phyloP scores from a whole-genome alignment of 371 early-diverging fungal genomes.

The Mortierella sp. region DNA sequence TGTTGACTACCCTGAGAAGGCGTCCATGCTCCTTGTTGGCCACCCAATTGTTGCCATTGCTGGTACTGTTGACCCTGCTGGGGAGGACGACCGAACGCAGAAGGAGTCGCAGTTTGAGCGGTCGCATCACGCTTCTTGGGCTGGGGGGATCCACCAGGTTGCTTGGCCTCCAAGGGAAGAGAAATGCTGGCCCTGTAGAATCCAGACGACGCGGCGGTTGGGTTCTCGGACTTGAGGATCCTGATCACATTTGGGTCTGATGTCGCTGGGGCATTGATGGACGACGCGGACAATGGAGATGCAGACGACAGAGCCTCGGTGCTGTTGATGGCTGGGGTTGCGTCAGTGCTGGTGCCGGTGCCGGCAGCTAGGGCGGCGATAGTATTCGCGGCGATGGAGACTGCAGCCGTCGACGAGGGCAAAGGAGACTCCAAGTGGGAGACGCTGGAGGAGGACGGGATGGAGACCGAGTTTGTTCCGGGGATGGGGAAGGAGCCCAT shows the following conservation, averaged over 20 bases:
- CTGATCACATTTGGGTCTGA: background rate
- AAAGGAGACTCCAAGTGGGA: background rate
- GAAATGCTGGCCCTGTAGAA: background rate
- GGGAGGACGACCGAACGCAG: too few relatives aligned
- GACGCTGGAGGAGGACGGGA: background rate
- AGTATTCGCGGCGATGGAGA: background rate
- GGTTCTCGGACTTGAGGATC: background rate
- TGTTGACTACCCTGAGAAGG: background rate
- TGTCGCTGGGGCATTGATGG: background rate
- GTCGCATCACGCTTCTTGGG: background rate
- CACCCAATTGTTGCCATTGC: background rate
- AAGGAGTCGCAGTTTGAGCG: background rate
- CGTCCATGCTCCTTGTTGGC: background rate
- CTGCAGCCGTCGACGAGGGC: background rate
- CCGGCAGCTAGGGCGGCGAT: background rate
- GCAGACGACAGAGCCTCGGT: background rate
- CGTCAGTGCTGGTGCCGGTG: background rate
- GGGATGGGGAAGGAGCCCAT: background rate
- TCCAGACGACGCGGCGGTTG: background rate
- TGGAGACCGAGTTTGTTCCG: background rate
- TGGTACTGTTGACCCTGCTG: constrained; percentile 1
- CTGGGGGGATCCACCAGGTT: background rate
- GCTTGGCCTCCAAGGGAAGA: background rate
- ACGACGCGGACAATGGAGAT: background rate
- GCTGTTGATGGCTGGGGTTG: background rate